These are phyloP conservation scores for Apiospora rasikravindrae DNA, from an alignment of 2,329 filamentous ascomycete genomes.

Conservation along the genomic window DNA sequence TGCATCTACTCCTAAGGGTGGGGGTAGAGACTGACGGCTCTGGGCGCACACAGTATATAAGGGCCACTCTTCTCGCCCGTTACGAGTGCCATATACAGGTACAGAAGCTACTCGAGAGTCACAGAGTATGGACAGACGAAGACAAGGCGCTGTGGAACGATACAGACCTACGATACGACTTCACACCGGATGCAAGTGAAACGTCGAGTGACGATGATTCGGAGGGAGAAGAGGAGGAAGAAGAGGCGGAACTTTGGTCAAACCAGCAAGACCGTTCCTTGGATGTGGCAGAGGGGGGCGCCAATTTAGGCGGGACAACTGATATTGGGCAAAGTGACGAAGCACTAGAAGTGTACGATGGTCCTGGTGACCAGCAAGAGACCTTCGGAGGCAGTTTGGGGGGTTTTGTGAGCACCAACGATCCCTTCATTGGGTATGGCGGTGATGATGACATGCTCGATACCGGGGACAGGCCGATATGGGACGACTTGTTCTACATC, in stretches of 20 bases:
- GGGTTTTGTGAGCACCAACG: neutral
- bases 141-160: neutral
- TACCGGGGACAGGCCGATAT: neutral
- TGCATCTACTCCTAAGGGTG: neutral
- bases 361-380: neutral
- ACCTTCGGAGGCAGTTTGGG: neutral
- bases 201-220: neutral
- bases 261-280: too few relatives aligned
- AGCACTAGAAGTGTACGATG: neutral
- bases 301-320: too few relatives aligned
- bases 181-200: neutral
- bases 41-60: neutral
- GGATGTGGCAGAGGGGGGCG: too few relatives aligned
- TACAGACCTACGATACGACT: neutral
- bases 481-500: neutral
- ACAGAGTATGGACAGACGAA: neutral
- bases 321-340: neutral
- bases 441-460: neutral
- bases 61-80: neutral
- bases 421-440: neutral
- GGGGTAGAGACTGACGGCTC: neutral
- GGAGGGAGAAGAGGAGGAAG: neutral
- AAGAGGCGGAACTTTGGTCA: too few relatives aligned
- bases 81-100: neutral
- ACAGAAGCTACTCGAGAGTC: neutral